These are phyloP conservation scores for Lachancea thermotolerans DNA, from an alignment of 805 yeast species.

Conservation along the genomic window DNA sequence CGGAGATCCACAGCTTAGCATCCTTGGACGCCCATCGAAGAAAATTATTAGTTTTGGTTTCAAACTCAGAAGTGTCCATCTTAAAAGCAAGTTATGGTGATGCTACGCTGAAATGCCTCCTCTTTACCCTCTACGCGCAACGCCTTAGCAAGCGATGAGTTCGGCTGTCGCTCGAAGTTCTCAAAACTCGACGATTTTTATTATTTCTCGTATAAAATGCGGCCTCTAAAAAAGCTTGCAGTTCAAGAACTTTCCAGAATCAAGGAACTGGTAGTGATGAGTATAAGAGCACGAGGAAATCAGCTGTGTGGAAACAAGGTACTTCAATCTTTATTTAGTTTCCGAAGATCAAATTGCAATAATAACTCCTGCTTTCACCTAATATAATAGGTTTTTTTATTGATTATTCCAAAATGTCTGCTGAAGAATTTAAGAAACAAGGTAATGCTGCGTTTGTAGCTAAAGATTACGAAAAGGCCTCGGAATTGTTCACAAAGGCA, in stretches of 20 bases:
- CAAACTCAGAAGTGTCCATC: neutral
- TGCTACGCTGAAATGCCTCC: too few species aligned
- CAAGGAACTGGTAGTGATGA: neutral
- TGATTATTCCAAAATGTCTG: slow-evolving; percentile 36
- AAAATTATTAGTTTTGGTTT: slow-evolving; percentile 34
- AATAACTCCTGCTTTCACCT: too few species aligned
- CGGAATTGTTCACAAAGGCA: slow-evolving; percentile 76
- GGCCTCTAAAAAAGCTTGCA: neutral
- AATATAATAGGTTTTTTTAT: neutral
- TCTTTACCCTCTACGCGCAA: too few species aligned
- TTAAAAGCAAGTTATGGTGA: neutral
- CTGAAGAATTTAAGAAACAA: slow-evolving; percentile 78
- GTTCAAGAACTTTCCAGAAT: slow-evolving; percentile 5
- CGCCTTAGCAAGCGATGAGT: too few species aligned
- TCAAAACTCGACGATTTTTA: too few species aligned
- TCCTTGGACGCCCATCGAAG: slow-evolving; percentile 38
- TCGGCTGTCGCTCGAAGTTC: too few species aligned
- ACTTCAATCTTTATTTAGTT: too few species aligned
- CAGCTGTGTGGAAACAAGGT: too few species aligned
- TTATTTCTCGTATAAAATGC: too few species aligned
- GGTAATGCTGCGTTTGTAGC: slow-evolving; percentile 92
- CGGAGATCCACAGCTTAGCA: slow-evolving; percentile 42
- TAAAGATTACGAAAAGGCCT: slow-evolving; percentile 75
- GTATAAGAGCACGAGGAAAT: neutral
- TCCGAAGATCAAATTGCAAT: too few species aligned